Evolutionary conservation across 345 rosid genomes (phyloP).

Genomic region (Brassica nigra): DNA sequence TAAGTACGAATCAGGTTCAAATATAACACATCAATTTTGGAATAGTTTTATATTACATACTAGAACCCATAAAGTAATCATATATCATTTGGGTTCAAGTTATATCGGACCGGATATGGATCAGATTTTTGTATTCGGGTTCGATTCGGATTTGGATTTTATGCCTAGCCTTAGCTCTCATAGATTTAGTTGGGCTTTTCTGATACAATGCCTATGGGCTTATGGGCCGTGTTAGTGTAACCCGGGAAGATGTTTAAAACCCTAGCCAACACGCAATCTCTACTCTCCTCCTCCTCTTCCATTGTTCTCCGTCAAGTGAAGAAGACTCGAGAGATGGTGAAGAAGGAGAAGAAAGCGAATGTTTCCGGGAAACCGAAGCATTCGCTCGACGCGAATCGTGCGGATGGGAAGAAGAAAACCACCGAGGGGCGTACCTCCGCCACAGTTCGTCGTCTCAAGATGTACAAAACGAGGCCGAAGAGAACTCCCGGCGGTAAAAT

Average conservation of each 20-base stretch:
- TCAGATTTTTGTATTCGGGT: too few relatives aligned
- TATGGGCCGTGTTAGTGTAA: not conserved
- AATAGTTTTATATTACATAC: too few relatives aligned
- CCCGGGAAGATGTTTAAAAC: not conserved
- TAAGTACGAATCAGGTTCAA: too few relatives aligned
- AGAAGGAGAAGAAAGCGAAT: constrained; percentile 64
- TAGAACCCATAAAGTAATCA: too few relatives aligned
- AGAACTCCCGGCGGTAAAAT: constrained; percentile 61
- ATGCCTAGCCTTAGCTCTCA: too few relatives aligned
- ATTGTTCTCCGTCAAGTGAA: not conserved
- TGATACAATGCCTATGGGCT: too few relatives aligned
- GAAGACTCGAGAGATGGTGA: constrained; percentile 38
- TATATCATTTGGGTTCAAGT: too few relatives aligned
- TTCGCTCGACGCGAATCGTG: constrained; percentile 83
- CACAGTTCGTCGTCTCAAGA: constrained; percentile 84
- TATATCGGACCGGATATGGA: too few relatives aligned
- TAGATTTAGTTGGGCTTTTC: too few relatives aligned
- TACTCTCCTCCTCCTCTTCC: not conserved
- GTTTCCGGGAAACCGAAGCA: constrained; percentile 90
- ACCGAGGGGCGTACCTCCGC: constrained; percentile 58
- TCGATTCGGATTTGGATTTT: too few relatives aligned
- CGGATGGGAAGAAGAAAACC: constrained; percentile 50
- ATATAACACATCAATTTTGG: too few relatives aligned
- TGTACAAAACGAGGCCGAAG: constrained; percentile 71
- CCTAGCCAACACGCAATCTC: constrained; percentile 17